Evolutionary conservation across 1,139 yeast genomes (phyloP).

Genomic region (Geotrichum aggregatum): DNA sequence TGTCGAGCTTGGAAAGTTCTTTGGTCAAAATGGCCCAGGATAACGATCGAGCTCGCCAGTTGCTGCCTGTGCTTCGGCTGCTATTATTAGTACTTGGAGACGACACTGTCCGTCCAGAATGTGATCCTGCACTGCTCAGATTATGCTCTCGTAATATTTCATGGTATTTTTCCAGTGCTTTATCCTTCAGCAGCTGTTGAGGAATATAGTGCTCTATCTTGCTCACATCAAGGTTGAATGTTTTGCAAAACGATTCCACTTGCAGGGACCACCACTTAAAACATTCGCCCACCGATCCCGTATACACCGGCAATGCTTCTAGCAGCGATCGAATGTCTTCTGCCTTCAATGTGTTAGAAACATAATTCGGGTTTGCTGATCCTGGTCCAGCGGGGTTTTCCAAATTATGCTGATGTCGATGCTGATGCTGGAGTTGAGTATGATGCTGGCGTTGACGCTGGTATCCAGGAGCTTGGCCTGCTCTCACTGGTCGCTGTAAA

Average conservation of each 20-base stretch:
- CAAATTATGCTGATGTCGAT: too few relatives aligned
- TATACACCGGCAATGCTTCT: slow-evolving; percentile 18
- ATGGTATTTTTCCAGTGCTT: slow-evolving; percentile 16
- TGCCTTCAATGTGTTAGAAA: slow-evolving; percentile 2
- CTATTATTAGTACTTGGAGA: background rate
- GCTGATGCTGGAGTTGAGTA: background rate
- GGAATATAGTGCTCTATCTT: slow-evolving; percentile 19
- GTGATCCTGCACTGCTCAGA: background rate
- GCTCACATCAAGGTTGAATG: slow-evolving; percentile 15
- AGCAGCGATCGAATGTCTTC: slow-evolving; percentile 17
- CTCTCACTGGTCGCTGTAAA: too few relatives aligned
- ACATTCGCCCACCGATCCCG: slow-evolving; percentile 17
- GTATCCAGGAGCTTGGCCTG: background rate
- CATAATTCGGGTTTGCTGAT: too few relatives aligned
- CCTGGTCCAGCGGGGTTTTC: too few relatives aligned
- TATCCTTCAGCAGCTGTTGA: slow-evolving; percentile 16
- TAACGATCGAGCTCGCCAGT: slow-evolving; percentile 11
- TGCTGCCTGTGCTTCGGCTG: background rate
- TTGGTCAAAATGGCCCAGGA: slow-evolving; percentile 17
- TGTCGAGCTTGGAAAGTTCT: slow-evolving; percentile 21
- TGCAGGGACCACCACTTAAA: slow-evolving; percentile 22
- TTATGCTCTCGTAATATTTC: slow-evolving; percentile 9
- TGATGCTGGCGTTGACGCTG: background rate
- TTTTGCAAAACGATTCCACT: slow-evolving; percentile 21
- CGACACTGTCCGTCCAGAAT: too few relatives aligned